Evolutionary conservation across 768 basidiomycete species (phyloP).

Genomic region (Mycena belliarum): DNA sequence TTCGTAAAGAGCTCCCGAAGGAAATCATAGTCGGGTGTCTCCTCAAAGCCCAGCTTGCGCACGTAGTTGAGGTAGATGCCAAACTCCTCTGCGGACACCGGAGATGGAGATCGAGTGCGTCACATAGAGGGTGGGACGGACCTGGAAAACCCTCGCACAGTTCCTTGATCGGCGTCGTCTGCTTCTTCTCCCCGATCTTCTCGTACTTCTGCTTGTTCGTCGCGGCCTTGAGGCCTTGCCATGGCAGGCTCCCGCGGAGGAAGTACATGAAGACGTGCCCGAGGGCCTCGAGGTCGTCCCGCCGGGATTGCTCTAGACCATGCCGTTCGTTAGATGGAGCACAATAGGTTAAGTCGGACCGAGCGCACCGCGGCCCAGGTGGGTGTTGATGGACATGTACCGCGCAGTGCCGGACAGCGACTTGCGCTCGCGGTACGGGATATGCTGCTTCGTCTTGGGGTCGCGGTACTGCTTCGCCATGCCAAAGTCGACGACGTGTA

Average conservation of each 20-base stretch:
- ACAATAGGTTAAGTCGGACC: not conserved
- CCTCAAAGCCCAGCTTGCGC: slow-evolving; percentile 97
- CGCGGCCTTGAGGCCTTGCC: slow-evolving; percentile 99
- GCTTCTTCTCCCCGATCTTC: slow-evolving; percentile 99
- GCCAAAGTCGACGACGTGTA: slow-evolving; percentile 97
- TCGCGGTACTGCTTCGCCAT: slow-evolving; percentile 99
- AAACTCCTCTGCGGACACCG: slow-evolving; percentile 77
- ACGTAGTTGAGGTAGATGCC: slow-evolving; percentile 99
- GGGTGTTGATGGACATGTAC: slow-evolving; percentile 99
- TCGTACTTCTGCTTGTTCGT: slow-evolving; percentile 99
- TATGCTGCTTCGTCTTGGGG: slow-evolving; percentile 99
- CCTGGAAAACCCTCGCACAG: slow-evolving; percentile 95
- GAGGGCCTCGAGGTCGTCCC: slow-evolving; percentile 98
- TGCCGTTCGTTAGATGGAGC: not conserved
- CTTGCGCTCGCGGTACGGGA: slow-evolving; percentile 98
- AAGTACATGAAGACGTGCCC: slow-evolving; percentile 99
- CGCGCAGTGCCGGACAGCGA: slow-evolving; percentile 95
- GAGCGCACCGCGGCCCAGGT: slow-evolving; percentile 85
- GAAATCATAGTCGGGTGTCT: slow-evolving; percentile 99
- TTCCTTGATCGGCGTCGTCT: slow-evolving; percentile 96
- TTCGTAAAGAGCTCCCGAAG: slow-evolving; percentile 92
- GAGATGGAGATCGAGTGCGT: slow-evolving; percentile 6
- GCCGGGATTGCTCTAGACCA: slow-evolving; percentile 68
- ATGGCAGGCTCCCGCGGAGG: slow-evolving; percentile 92
- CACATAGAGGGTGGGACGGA: slow-evolving; percentile 36